Evolutionary conservation across 2,329 filamentous ascomycete species (phyloP).

Genomic region (Bipolaris gigantea): DNA sequence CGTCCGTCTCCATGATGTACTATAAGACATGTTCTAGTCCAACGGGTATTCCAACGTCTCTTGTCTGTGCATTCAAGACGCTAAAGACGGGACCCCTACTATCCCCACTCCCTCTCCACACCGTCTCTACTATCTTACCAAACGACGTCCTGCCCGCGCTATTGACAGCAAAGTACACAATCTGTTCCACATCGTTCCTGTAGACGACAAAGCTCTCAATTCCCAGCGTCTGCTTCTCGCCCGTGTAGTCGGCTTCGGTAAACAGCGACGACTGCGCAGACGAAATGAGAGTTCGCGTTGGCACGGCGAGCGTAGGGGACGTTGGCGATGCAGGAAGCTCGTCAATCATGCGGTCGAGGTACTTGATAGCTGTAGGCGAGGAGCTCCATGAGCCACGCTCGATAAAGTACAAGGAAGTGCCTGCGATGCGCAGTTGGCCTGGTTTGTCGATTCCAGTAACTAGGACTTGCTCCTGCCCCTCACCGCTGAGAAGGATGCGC

Average conservation of each 20-base stretch:
- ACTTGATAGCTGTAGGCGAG: constrained; percentile 14
- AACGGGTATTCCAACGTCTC: constrained; percentile 14
- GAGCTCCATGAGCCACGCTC: constrained; percentile 12
- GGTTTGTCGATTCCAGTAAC: constrained; percentile 11
- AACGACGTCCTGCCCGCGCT: constrained; percentile 12
- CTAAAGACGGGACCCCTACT: constrained; percentile 5
- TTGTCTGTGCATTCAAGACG: constrained; percentile 9
- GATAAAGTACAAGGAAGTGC: constrained; percentile 7
- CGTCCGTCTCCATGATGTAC: background rate
- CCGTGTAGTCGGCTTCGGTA: constrained; percentile 11
- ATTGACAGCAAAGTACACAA: constrained; percentile 13
- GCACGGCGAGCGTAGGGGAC: background rate
- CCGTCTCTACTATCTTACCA: constrained; percentile 16
- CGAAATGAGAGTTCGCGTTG: constrained; percentile 6
- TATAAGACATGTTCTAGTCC: constrained; percentile 14
- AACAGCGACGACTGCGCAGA: constrained; percentile 14
- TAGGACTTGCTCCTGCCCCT: constrained; percentile 6
- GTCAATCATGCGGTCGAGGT: background rate
- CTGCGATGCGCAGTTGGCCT: constrained; percentile 11
- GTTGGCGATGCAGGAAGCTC: background rate
- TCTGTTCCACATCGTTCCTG: constrained; percentile 1
- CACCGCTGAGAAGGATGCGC: background rate
- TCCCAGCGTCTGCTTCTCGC: constrained; percentile 10
- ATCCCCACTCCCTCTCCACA: constrained; percentile 5
- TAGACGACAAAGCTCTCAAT: constrained; percentile 15